Evolutionary conservation across 176 grass and related monocot genomes (phyloP).

Genomic region (Eleusine coracana): DNA sequence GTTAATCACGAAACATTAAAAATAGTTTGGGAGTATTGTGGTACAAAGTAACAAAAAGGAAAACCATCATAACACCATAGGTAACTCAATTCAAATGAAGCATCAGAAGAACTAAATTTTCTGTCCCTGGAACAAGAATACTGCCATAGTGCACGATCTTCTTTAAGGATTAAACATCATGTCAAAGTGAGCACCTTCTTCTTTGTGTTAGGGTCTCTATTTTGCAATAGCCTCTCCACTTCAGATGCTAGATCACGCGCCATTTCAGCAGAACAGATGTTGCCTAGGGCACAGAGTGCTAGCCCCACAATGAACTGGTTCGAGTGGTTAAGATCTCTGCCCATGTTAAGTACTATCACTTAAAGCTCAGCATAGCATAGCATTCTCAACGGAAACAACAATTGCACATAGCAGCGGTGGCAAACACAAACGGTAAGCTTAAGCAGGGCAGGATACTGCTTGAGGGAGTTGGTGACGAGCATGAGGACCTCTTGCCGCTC

Average conservation of each 20-base stretch:
- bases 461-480: conserved; percentile 99
- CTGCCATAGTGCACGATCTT: background rate
- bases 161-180: background rate
- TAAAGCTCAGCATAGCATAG: conserved; percentile 5
- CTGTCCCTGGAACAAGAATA: background rate
- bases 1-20: background rate
- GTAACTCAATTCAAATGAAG: background rate
- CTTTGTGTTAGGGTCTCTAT: conserved; percentile 87
- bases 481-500: conserved; percentile 99
- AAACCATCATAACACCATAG: background rate
- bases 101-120: background rate
- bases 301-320: conserved; percentile 99
- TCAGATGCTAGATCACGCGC: conserved; percentile 90
- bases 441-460: conserved; percentile 78
- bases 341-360: conserved; percentile 50
- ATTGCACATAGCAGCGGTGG: background rate
- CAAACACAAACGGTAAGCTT: conserved; percentile 27
- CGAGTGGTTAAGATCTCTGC: conserved; percentile 99
- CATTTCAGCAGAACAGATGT: conserved; percentile 99
- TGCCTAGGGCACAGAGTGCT: conserved; percentile 93
- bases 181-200: conserved; percentile 69
- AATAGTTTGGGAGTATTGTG: background rate
- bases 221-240: conserved; percentile 93
- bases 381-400: background rate
- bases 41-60: background rate